Evolutionary conservation across 2,329 filamentous ascomycete genomes (phyloP).

Genomic region (Huntiella moniliformis): DNA sequence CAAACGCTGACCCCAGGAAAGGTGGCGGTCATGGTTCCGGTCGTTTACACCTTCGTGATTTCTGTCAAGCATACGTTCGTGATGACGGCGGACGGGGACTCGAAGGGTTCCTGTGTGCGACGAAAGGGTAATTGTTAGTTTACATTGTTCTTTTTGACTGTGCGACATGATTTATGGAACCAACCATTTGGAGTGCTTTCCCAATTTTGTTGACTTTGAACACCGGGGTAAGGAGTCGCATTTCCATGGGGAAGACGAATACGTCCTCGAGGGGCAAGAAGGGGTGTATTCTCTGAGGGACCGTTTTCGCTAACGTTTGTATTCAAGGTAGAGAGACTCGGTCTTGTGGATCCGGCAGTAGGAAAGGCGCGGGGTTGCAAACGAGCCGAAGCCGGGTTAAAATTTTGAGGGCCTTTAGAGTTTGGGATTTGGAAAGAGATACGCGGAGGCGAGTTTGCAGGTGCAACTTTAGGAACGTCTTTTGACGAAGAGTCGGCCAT

Average conservation of each 20-base stretch:
- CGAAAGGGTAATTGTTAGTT: background rate
- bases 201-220: background rate
- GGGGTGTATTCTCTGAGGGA: conserved; percentile 24
- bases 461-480: background rate
- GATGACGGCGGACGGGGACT: background rate
- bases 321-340: conserved; percentile 4
- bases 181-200: background rate
- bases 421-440: conserved; percentile 11
- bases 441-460: conserved; percentile 4
- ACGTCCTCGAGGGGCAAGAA: conserved; percentile 22
- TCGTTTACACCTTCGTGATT: conserved; percentile 17
- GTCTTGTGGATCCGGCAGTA: background rate
- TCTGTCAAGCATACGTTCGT: conserved; percentile 11
- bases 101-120: background rate
- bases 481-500: no score
- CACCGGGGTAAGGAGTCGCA: conserved; percentile 10
- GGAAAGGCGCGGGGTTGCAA: conserved; percentile 12
- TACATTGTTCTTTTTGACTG: background rate
- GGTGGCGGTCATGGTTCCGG: conserved; percentile 36
- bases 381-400: conserved; percentile 11
- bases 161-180: background rate
- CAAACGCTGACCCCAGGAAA: conserved; percentile 42
- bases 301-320: conserved; percentile 6
- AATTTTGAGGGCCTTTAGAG: conserved; percentile 5
- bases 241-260: conserved; percentile 23